Base-by-base conservation (phyloP, 2,329 filamentous ascomycete species). In the Lasiodiplodia sp. region DNA sequence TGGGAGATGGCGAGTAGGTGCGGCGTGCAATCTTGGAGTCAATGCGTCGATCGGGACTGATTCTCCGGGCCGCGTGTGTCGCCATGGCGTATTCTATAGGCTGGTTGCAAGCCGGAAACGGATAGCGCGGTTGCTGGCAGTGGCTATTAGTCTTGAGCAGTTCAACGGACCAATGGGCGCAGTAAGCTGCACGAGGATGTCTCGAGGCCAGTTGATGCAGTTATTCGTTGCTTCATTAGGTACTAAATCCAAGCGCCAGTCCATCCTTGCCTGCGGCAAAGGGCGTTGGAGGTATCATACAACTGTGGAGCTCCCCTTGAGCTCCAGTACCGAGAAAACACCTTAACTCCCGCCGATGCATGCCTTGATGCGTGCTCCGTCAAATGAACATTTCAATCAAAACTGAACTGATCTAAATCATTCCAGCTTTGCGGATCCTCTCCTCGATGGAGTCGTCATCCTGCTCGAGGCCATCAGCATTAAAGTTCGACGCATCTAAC, bases 201-300 rank as follows among this genome's bases (percentile, higher is more conserved):
- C 58, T 63, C 44, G 37, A 28, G 38, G 58, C 23, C 62, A 25
- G 62, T 60, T 51, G 56, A 67, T 62, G 44, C 44, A 60, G 66
- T 21, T 67, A 62, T 53, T 53, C 55, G 57, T 68, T 47, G 49
- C 47, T 68, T 68, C 66, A 68, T 68, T 68, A 57, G 52, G 64
- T 49, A 63, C 66, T 63, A 63, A 51, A 38, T 57, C 66, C 66
- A 56, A 56, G 38, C 58, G 66, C 66, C 66, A 64, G 66, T 52
- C n/a, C 38, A 64, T 62, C 66, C 58, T 68, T 68, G 66, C 66
- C 66, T 68, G 66, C 57, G 66, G 66, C 66, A 68, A 68, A 68
- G 66, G 66, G 66, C 66, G 66, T 63, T 67, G 55, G 55, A 67
- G 66, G 56, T 67, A 67, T 57, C 56, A 67, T 67, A 67, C 66